Base-by-base conservation (phyloP, 139 green algal genomes). In the Trebouxia sp. region DNA sequence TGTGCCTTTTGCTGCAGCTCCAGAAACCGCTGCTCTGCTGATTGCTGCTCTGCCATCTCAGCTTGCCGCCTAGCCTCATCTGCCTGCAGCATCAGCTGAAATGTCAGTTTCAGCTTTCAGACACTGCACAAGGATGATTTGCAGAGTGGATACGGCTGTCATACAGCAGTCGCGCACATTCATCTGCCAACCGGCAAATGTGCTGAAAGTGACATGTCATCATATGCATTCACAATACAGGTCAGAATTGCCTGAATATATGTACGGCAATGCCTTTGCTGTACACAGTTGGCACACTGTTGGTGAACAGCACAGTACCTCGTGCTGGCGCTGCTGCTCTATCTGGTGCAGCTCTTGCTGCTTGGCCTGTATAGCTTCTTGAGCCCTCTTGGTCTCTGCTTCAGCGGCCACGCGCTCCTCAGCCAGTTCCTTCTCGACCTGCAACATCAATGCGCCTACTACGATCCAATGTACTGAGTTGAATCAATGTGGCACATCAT, bases 341-440 rank as follows among this genome's bases (percentile, higher is more conserved):
- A 92, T 82, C 41, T 78, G 45, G 6, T 47, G 50, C 56, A 92
- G 85, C 82, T 92, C 87, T n/a, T 66, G 43, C 76, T 87, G 82
- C 43, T 92, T 87, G 37, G 75, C 78, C 66, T 88, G 84, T 30
- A 92, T 89, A 48, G 87, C 87, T 42, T 88, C 78, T 0, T 82
- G 78, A 3, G 80, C 82, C 3, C 75, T 58, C 41, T 82, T 79
- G 69, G 80, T 80, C 56, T 88, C 87, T 8, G 83, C 79, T 15
- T 86, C 82, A 26, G 87, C 85, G 0, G 50, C 65, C 66, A 83
- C 76, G 30, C 87, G 82, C 83, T 92, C 89, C 3, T 75, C 78
- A 28, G 82, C 82, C 65, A 92, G 79, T 82, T 92, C 89, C n/a
- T 58, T 62, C 55, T 90, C 83, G 26, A 92, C 89, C 87, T 92